These are phyloP conservation scores for Leccinum angustisporum DNA, from an alignment of 1,284 basidiomycete species.

Conservation along the genomic window DNA sequence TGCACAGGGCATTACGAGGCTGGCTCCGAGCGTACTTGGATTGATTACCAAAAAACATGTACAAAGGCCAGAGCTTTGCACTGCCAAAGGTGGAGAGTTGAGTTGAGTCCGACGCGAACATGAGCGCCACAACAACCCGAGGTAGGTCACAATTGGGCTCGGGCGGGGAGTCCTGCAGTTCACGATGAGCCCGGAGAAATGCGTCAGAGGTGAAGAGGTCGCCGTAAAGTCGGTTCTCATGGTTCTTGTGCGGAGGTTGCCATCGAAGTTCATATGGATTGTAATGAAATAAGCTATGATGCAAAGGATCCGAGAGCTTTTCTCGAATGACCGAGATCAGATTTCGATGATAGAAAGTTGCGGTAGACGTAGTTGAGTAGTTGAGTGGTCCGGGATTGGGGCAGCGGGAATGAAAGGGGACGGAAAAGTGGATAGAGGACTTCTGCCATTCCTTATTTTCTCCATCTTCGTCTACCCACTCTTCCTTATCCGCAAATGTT, in stretches of 20 bases:
- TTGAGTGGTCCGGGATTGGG: not conserved
- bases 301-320: not conserved
- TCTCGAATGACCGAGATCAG: not conserved
- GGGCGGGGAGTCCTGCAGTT: not conserved
- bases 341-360: not conserved
- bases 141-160: not conserved
- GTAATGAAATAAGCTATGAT: not conserved
- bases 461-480: not conserved
- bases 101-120: constrained; percentile 35
- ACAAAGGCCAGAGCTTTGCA: constrained; percentile 30
- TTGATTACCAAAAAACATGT: constrained; percentile 30
- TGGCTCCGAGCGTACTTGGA: not conserved
- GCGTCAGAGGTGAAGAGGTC: not conserved
- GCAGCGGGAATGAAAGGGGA: not conserved
- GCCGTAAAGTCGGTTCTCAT: not conserved
- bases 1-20: not conserved
- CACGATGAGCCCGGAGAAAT: not conserved
- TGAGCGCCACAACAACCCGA: constrained; percentile 10
- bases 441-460: not conserved
- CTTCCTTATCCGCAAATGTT: not conserved
- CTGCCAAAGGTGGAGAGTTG: constrained; percentile 30
- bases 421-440: not conserved
- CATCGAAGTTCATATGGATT: not conserved
- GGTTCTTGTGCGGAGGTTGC: not conserved
- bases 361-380: not conserved